Base-by-base conservation (phyloP, 345 rosid species). In the Aethionema arabicum region DNA sequence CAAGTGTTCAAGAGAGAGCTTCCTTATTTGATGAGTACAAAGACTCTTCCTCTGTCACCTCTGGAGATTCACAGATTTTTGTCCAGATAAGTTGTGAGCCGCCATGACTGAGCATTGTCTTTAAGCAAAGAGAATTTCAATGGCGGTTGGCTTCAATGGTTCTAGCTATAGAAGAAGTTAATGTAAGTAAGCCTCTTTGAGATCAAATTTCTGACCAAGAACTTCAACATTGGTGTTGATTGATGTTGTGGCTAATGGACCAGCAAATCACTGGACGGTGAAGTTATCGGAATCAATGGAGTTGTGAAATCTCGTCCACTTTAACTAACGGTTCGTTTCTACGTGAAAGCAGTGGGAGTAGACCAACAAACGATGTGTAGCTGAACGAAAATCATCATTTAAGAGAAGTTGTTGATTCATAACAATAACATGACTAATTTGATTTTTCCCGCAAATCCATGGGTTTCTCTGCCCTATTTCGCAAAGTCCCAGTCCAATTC, bases 241-340 rank as follows among this genome's bases (percentile, higher is more conserved):
- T n/a, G 96, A 83, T 65, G 86, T 86, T 0, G 93, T 82, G 16
- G 98, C 85, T 36, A 88, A 68, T 0, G 93, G 96, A 5, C 95
- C 92, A 2, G 91, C 90, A 39, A 82, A 85, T 61, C 86, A 85
- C 67, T 88, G 83, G 33, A 86, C 96, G 0, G 96, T 79, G 63
- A 88, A 86, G 74, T 32, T 85, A 30, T 83, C 85, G 0, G 98
- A 84, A 72, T 92, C 98, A 55, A 92, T 85, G 55, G 84, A n/a
- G 85, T 72, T 92, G 95, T 53, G 96, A 92, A 67, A 92, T 92
- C 76, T 92, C 95, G 61, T 88, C 98, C 47, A 89, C 95, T 69
- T 80, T 89, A 7, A 83, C 81, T 67, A 89, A 52, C 2, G 76
- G 84, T 47, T 81, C 66, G 10, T 76, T 67, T 31, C 90, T 89